Base-by-base conservation (phyloP, 352 stramenopile species). In the Pythium volutum region DNA sequence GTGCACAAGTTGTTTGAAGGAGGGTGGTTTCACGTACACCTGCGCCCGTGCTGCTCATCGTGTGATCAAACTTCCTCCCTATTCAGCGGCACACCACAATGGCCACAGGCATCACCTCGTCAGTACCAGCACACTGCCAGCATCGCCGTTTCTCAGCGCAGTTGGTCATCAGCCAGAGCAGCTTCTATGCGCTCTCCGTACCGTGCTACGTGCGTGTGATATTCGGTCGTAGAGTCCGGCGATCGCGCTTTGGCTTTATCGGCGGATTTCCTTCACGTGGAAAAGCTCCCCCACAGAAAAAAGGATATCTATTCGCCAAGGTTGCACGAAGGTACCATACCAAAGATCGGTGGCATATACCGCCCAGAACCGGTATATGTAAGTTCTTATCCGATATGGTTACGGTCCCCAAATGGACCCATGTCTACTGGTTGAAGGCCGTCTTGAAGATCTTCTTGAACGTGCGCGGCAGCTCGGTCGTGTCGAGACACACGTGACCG, bases 371-470 rank as follows among this genome's bases (percentile, higher is more conserved):
- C 25, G 23, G 15, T 23, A 43, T 27, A 18, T 27, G 25, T 18
- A 26, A 42, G 20, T 39, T 33, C 18, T 15, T 47, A 64, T 34
- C 47, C 0, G n/a, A 25, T 22, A 4, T 2, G 8, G 56, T 50
- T 64, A 64, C 7, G 45, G 56, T 56, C 48, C 9, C 9, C 4
- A 4, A 46, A 15, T 59, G 58, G 53, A 65, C 2, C 48, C 49
- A 65, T 65, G 8, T 43, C n/a, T 61, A 59, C 58, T 75, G 62
- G 29, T 66, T 65, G 27, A 89, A 81, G 9, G 79, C 78, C 9
- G 65, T 71, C 55, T 77, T 85, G 59, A 96, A 92, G 59, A 96
- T 96, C 64, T 81, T 71, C 67, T 94, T 90, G 68, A 96, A 94
- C 59, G 84, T 84, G 49, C 71, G 79, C 11, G 87, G 87, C 33